A percentile compares a stretch with the other conserved stretches of the same genome.
Conservation (phyloP, 305 asterid genomes). For the Solanum hybrid region DNA sequence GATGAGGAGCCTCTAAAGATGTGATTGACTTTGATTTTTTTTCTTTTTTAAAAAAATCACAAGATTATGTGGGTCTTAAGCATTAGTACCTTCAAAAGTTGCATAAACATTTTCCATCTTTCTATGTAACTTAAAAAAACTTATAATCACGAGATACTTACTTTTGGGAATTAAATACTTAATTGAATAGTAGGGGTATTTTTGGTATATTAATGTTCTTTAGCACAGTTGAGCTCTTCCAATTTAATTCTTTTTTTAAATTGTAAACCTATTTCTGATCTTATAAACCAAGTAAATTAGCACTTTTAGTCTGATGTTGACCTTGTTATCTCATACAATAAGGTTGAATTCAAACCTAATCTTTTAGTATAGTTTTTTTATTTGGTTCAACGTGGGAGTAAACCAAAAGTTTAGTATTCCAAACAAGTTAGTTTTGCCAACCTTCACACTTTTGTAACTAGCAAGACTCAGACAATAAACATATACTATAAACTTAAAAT, state of each 20-base stretch:
- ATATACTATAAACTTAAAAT: not conserved
- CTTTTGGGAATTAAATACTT: not conserved
- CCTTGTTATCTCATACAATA: not conserved
- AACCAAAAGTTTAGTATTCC: not conserved
- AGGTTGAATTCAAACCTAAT: not conserved
- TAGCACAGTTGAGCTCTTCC: not conserved
- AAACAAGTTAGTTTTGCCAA: not conserved
- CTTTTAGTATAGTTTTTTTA: not conserved
- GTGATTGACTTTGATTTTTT: not conserved
- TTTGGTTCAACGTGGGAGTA: conserved; percentile 1
- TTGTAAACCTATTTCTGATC: not conserved
- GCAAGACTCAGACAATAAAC: not conserved
- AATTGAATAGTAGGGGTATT: not conserved
- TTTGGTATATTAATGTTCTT: not conserved
- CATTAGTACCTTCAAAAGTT: not conserved
- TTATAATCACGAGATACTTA: not conserved
- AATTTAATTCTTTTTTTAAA: not conserved
- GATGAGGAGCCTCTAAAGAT: not conserved
- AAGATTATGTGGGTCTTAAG: not conserved
- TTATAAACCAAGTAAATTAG: not conserved
- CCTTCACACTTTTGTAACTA: not conserved
- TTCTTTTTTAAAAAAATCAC: not conserved
- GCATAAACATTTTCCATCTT: not conserved
- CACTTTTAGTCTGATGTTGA: not conserved
- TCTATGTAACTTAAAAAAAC: not conserved